Base-by-base conservation (phyloP, 129 eudicot genomes). In the Centella asiatica region DNA sequence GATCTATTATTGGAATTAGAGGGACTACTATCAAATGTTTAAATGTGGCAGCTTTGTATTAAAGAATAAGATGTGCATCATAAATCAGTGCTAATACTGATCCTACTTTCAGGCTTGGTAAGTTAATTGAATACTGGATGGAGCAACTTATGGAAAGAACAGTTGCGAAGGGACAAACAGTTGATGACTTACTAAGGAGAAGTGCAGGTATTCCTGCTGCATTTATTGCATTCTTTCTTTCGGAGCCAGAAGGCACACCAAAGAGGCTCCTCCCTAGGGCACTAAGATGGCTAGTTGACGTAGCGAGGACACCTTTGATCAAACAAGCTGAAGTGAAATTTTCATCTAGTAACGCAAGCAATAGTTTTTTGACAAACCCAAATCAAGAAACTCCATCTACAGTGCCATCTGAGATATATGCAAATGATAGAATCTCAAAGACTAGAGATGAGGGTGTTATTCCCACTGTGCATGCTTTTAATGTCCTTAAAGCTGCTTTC, bases 131-230 rank as follows among this genome's bases (percentile, higher is more conserved):
- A 73, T 80, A 87, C 49, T 93, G 99, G 96, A 93, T 93, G 99
- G 99, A 93, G 29, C 89, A 77, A 63, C 96, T 93, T 42, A 93
- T 93, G 99, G 96, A 84, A 69, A 78, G 99, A 83, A 85, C 85
- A 45, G 69, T 77, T 37, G 85, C 96, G 28, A 85, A 82, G 77
- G 95, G 87, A 69, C 99, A 93, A 76, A 93, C 99, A 44, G 99
- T 93, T 14, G 99, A 93, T 73, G 95, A 93, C 72, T 70, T 93
- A 44, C 79, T 93, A 62, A 77, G 99, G 76, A 93, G 99, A 85
- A 93, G 99, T 78, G 96, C 99, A 14, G 99, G 99, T 63, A 93
- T 93, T 68, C 99, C 99, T 14, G 96, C 96, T 32, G 99, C 96
- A 71, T 93, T 93, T 65, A 80, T 79, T 70, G 99, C 95, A 10